These are phyloP conservation scores for Podila minutissima DNA, from an alignment of 192 early-diverging fungal genomes.

Conservation along the genomic window DNA sequence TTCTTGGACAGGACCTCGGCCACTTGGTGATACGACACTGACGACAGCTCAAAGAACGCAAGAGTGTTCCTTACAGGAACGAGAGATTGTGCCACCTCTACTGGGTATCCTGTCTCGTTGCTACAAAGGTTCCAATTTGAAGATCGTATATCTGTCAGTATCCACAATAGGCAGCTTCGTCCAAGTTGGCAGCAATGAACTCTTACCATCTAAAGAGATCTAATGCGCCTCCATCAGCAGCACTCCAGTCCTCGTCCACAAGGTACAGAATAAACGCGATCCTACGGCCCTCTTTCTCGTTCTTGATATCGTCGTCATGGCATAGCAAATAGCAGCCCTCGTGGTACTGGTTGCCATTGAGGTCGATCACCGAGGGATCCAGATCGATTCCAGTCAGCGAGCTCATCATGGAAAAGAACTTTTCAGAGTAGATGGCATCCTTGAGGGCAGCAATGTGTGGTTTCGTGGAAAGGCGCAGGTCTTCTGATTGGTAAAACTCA, in stretches of 20 bases:
- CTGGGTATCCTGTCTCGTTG: conserved; percentile 58
- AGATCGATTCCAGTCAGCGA: conserved; percentile 69
- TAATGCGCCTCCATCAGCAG: conserved; percentile 68
- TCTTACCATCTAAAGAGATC: conserved; percentile 67
- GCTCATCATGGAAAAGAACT: conserved; percentile 70
- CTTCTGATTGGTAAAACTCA: conserved; percentile 74
- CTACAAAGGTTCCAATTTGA: conserved; percentile 12
- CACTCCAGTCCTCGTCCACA: conserved; percentile 72
- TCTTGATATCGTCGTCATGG: conserved; percentile 80
- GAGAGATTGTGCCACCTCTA: conserved; percentile 50
- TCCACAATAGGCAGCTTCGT: not conserved
- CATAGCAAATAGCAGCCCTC: conserved; percentile 71
- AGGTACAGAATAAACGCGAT: conserved; percentile 82
- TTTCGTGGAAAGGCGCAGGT: conserved; percentile 57
- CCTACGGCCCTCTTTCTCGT: conserved; percentile 63
- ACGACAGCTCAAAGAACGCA: conserved; percentile 68
- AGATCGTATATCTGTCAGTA: too few species aligned
- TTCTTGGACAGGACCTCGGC: conserved; percentile 53
- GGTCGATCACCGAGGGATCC: conserved; percentile 65
- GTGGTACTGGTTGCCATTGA: conserved; percentile 75
- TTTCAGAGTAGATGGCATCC: conserved; percentile 66
- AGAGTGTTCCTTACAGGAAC: conserved; percentile 66
- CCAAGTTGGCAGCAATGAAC: not conserved
- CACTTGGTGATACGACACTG: conserved; percentile 71
- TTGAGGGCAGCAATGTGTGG: conserved; percentile 60